phyloP scores from a whole-genome alignment of 2,329 filamentous ascomycete species.

The Pyricularia pennisetigena region DNA sequence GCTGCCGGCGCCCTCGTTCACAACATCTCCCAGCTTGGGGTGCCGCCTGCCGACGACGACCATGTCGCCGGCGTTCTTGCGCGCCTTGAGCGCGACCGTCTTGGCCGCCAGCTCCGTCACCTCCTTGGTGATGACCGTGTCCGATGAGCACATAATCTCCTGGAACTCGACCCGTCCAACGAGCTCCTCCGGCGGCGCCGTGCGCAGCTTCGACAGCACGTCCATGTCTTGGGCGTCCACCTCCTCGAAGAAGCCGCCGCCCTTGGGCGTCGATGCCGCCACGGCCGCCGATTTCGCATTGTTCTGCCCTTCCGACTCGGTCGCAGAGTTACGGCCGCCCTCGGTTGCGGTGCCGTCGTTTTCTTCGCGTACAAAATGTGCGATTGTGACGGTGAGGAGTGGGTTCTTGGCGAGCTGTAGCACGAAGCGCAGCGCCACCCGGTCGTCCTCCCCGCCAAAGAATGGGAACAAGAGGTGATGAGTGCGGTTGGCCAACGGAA shows the following conservation, averaged over 20 bases:
- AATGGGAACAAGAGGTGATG: conserved; percentile 86
- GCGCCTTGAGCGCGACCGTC: conserved; percentile 39
- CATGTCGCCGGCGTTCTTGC: conserved; percentile 60
- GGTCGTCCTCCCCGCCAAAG: conserved; percentile 76
- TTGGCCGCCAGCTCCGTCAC: conserved; percentile 43
- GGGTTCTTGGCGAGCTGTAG: conserved; percentile 75
- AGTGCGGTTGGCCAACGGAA: conserved; percentile 54
- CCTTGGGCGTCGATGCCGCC: not conserved
- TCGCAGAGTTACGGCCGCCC: not conserved
- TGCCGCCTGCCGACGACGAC: conserved; percentile 54
- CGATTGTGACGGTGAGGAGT: conserved; percentile 68
- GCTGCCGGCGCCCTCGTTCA: not conserved
- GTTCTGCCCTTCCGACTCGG: not conserved
- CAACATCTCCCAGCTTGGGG: conserved; percentile 13
- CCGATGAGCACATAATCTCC: conserved; percentile 30
- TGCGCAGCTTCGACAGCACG: conserved; percentile 23
- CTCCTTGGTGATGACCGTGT: conserved; percentile 27
- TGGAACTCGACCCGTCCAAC: conserved; percentile 34
- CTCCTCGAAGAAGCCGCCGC: conserved; percentile 14
- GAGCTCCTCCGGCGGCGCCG: conserved; percentile 22
- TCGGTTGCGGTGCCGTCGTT: not conserved
- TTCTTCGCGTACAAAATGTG: conserved; percentile 38
- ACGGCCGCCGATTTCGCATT: not conserved
- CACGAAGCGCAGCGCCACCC: conserved; percentile 67
- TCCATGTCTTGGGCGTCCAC: conserved; percentile 9